A percentile compares a stretch with the other conserved stretches of the same genome.
These are phyloP conservation scores for Solanum chacoense DNA, from an alignment of 305 asterid genomes.

Conservation along the genomic window DNA sequence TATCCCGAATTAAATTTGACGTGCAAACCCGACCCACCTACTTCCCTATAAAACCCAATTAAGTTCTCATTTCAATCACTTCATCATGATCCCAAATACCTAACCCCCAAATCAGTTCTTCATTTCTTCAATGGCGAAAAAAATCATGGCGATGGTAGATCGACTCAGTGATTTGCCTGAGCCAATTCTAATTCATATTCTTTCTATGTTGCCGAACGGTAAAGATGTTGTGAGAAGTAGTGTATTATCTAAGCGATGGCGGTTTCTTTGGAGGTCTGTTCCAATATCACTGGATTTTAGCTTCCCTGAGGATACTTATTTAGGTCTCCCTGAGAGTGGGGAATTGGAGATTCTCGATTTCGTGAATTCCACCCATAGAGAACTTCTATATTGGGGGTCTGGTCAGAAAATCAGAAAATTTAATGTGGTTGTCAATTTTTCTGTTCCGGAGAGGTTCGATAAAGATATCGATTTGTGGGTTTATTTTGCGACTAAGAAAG, in stretches of 20 bases:
- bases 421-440: neutral
- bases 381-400: neutral
- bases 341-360: neutral
- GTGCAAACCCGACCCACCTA: neutral
- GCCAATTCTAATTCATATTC: neutral
- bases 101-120: neutral
- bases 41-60: neutral
- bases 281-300: neutral
- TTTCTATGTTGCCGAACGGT: neutral
- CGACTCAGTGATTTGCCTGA: neutral
- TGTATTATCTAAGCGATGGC: neutral
- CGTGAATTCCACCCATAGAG: neutral
- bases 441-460: neutral
- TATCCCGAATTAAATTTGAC: neutral
- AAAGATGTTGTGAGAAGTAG: neutral
- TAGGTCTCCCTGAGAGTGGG: neutral
- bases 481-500: neutral
- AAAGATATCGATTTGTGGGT: neutral
- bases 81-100: neutral
- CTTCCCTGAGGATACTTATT: neutral
- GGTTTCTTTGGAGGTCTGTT: neutral
- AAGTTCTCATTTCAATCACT: neutral
- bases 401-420: neutral
- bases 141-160: neutral
- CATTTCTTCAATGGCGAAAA: neutral